A percentile compares a stretch with the other conserved stretches of the same genome.
Conservation (phyloP, 2,329 filamentous ascomycete species). For the Gremmenia infestans region DNA sequence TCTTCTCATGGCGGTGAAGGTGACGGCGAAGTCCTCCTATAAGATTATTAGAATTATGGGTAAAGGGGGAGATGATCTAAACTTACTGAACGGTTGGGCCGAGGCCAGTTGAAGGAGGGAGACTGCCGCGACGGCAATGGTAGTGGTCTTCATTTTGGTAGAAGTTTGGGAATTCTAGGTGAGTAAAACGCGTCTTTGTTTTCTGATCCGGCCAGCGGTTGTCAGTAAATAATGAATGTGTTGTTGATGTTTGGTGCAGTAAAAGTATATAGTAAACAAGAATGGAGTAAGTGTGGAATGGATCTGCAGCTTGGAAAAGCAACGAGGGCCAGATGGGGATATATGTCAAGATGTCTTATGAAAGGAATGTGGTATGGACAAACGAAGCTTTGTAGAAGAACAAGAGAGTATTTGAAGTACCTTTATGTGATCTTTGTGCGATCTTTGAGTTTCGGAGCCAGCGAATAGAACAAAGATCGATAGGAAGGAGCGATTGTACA, state of each 20-base stretch:
- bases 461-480: not conserved
- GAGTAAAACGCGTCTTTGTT: conserved; percentile 8
- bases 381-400: not conserved
- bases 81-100: conserved; percentile 36
- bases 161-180: conserved; percentile 6
- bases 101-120: conserved; percentile 37
- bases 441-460: not conserved
- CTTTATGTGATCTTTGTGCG: not conserved
- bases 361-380: not conserved
- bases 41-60: not conserved
- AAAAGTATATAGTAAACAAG: not conserved
- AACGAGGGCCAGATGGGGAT: not conserved
- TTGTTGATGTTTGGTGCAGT: not conserved
- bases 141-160: conserved; percentile 41
- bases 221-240: conserved; percentile 9
- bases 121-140: conserved; percentile 34
- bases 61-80: not conserved
- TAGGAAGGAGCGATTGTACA: not conserved
- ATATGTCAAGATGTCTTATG: not conserved
- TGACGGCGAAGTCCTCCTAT: conserved; percentile 18
- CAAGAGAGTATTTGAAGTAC: not conserved
- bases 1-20: conserved; percentile 26
- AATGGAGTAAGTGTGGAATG: not conserved
- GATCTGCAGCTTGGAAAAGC: not conserved
- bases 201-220: conserved; percentile 18